phyloP scores from a whole-genome alignment of 2,329 filamentous ascomycete genomes.

The Stemphylium lycopersici region DNA sequence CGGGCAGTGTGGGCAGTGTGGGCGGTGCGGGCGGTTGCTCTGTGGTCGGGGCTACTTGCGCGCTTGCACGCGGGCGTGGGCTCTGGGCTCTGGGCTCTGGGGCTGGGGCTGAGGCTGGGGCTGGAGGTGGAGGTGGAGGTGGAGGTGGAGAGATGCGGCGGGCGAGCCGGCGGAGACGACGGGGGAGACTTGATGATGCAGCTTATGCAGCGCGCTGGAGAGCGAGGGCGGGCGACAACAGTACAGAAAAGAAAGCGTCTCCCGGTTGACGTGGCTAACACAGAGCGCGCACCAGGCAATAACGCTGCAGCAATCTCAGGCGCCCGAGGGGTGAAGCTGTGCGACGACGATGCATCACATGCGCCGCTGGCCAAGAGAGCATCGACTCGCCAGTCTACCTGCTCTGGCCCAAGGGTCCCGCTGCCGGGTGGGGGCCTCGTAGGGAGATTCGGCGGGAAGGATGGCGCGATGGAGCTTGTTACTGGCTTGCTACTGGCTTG shows the following conservation, averaged over 20 bases:
- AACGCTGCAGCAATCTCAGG: constrained; percentile 17
- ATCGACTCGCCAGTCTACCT: neutral
- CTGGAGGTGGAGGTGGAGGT: constrained; percentile 1
- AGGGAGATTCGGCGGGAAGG: constrained; percentile 1
- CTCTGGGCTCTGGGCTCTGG: constrained; percentile 4
- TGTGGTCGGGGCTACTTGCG: too few species aligned
- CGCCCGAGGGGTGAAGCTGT: constrained; percentile 37
- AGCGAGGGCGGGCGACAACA: constrained; percentile 3
- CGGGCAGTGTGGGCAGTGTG: constrained; percentile 6
- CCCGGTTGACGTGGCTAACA: neutral
- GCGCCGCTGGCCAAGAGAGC: constrained; percentile 34
- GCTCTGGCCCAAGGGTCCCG: constrained; percentile 8
- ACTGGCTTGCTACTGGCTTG: too few species aligned
- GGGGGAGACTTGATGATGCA: constrained; percentile 3
- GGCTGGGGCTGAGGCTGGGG: neutral
- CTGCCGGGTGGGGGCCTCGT: constrained; percentile 17
- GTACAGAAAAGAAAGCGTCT: neutral
- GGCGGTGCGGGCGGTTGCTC: neutral
- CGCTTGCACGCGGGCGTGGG: constrained; percentile 1
- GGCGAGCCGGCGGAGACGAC: constrained; percentile 8
- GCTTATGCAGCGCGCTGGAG: neutral
- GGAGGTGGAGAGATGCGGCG: constrained; percentile 16
- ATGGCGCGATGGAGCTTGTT: too few species aligned
- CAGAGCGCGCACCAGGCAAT: constrained; percentile 32
- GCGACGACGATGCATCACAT: constrained; percentile 46